Conservation (phyloP, 2,329 filamentous ascomycete species). For the Epichloe aotearoae region DNA sequence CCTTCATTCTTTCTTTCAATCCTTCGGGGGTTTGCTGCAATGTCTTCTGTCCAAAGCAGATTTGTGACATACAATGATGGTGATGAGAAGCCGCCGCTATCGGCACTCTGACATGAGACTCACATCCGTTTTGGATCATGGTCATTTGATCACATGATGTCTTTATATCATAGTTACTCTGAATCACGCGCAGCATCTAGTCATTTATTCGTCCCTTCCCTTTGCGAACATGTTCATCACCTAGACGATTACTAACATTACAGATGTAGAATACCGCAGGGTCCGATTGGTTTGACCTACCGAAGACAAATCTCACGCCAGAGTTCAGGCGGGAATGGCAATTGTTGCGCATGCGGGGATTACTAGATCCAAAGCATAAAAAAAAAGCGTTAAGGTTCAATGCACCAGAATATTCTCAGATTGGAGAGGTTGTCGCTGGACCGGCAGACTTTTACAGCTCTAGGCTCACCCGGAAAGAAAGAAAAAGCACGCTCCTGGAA, state of each 20-base stretch:
- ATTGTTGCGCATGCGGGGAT: conserved; percentile 74
- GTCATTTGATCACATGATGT: conserved; percentile 47
- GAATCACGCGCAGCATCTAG: conserved; percentile 23
- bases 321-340: conserved; percentile 83
- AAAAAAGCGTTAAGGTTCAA: conserved; percentile 67
- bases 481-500: conserved; percentile 75
- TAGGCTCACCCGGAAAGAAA: conserved; percentile 73
- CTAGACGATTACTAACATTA: conserved; percentile 12
- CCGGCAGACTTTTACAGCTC: conserved; percentile 77
- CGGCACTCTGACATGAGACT: conserved; percentile 25
- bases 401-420: conserved; percentile 68
- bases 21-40: not conserved
- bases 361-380: conserved; percentile 85
- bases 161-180: conserved; percentile 62
- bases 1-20: not conserved
- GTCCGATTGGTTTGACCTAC: conserved; percentile 75
- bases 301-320: conserved; percentile 69
- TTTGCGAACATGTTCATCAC: not conserved
- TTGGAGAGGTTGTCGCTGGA: conserved; percentile 79
- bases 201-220: not conserved
- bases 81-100: conserved; percentile 29
- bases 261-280: conserved; percentile 48
- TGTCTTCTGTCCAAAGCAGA: not conserved
- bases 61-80: conserved; percentile 5
- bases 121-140: conserved; percentile 27